Evolutionary conservation across 106 monocot species (phyloP).

Genomic region (Allium sativum): DNA sequence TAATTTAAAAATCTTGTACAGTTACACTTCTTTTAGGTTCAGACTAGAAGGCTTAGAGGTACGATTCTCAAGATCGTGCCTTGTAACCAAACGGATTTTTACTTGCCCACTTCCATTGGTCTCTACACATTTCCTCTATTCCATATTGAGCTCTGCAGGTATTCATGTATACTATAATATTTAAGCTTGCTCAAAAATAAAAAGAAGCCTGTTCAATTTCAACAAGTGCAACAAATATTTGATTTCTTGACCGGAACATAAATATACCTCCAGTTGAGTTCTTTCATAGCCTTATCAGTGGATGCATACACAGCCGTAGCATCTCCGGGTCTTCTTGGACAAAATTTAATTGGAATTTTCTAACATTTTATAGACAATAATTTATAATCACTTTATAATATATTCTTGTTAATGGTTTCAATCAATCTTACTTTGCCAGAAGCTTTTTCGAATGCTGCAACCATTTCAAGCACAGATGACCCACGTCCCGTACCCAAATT

Average conservation of each 20-base stretch:
- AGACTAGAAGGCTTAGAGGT: neutral
- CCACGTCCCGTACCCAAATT: conserved; percentile 84
- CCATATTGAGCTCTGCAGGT: conserved; percentile 41
- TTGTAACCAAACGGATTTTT: conserved; percentile 39
- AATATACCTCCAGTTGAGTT: conserved; percentile 73
- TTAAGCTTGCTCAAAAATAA: too few relatives aligned
- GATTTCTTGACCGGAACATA: neutral
- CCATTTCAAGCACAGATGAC: conserved; percentile 78
- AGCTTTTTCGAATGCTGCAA: conserved; percentile 83
- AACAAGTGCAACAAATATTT: neutral
- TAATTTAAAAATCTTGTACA: too few relatives aligned
- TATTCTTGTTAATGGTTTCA: neutral
- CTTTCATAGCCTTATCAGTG: conserved; percentile 58
- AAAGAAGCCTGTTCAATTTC: too few relatives aligned
- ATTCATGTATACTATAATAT: too few relatives aligned
- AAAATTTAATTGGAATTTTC: conserved; percentile 78
- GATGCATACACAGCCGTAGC: conserved; percentile 76
- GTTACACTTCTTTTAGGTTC: too few relatives aligned
- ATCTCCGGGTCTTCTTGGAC: conserved; percentile 68
- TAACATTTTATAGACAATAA: conserved; percentile 5
- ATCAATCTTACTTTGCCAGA: conserved; percentile 46
- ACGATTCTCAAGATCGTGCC: neutral
- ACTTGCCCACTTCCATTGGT: conserved; percentile 50
- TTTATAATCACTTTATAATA: neutral
- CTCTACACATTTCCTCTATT: conserved; percentile 45